Conservation (phyloP, 2,329 filamentous ascomycete species). For the Pseudogymnoascus sp. region DNA sequence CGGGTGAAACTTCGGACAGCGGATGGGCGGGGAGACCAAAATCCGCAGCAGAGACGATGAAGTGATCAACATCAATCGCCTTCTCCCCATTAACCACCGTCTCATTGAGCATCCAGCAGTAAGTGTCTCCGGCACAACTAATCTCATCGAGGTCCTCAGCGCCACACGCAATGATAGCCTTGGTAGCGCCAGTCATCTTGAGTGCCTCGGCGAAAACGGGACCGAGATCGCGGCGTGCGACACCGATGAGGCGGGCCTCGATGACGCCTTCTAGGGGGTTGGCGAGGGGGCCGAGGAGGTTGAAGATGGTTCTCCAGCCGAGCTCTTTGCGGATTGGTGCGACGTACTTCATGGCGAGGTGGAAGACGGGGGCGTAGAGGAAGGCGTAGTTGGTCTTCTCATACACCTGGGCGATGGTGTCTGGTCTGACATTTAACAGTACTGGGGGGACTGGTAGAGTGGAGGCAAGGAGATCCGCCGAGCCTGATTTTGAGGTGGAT, state of each 20-base stretch:
- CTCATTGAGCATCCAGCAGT: constrained; percentile 73
- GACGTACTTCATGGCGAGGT: constrained; percentile 87
- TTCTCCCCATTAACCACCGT: constrained; percentile 35
- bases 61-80: constrained; percentile 57
- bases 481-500: constrained; percentile 90
- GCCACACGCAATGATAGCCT: constrained; percentile 86
- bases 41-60: constrained; percentile 71
- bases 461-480: constrained; percentile 78
- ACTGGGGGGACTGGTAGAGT: constrained; percentile 65
- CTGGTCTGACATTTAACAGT: constrained; percentile 63
- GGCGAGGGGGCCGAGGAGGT: constrained; percentile 83
- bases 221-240: constrained; percentile 79
- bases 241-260: constrained; percentile 88
- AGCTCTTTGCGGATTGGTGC: constrained; percentile 79
- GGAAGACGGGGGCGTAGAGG: constrained; percentile 91
- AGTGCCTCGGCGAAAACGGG: constrained; percentile 84
- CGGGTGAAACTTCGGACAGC: constrained; percentile 69
- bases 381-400: constrained; percentile 82
- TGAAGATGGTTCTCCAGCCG: constrained; percentile 95
- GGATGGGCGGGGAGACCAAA: constrained; percentile 75
- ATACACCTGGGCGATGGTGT: constrained; percentile 66
- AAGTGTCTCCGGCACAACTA: constrained; percentile 78
- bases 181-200: constrained; percentile 63
- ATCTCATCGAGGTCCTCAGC: constrained; percentile 94
- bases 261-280: constrained; percentile 81